Conservation (phyloP, 495 filamentous ascomycete genomes). For the Polyplosphaeria fusca region DNA sequence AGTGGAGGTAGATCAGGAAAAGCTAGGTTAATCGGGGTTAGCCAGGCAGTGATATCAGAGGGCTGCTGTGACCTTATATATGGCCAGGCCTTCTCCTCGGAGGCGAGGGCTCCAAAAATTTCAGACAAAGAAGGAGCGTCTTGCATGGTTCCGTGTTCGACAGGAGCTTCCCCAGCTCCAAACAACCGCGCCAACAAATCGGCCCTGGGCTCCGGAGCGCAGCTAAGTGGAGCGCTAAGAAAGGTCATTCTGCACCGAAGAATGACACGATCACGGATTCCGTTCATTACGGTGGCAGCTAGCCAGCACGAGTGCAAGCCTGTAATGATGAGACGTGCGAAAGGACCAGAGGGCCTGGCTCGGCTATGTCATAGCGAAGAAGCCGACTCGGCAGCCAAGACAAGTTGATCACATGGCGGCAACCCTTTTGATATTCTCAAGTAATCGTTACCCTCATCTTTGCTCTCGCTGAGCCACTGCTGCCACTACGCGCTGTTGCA, state of each 20-base stretch:
- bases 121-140: slow-evolving; percentile 14
- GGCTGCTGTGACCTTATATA: slow-evolving; percentile 11
- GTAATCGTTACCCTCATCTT: too few relatives aligned
- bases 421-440: too few relatives aligned
- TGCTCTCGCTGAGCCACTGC: too few relatives aligned
- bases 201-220: neutral
- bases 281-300: slow-evolving; percentile 9
- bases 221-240: slow-evolving; percentile 15
- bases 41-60: slow-evolving; percentile 1
- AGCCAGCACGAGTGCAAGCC: neutral
- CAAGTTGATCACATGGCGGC: slow-evolving; percentile 8
- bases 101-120: neutral
- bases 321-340: slow-evolving; percentile 3
- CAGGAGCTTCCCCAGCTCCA: slow-evolving; percentile 5
- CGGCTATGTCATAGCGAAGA: slow-evolving; percentile 2
- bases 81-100: neutral
- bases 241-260: slow-evolving; percentile 15
- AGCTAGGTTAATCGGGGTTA: neutral
- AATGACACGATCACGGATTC: slow-evolving; percentile 16
- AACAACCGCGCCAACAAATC: neutral
- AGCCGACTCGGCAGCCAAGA: neutral
- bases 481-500: too few relatives aligned
- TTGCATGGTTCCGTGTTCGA: slow-evolving; percentile 12
- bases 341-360: neutral
- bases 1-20: neutral